Evolutionary conservation across 768 basidiomycete genomes (phyloP).

Genomic region (Gloeopeniophorella convolvens): DNA sequence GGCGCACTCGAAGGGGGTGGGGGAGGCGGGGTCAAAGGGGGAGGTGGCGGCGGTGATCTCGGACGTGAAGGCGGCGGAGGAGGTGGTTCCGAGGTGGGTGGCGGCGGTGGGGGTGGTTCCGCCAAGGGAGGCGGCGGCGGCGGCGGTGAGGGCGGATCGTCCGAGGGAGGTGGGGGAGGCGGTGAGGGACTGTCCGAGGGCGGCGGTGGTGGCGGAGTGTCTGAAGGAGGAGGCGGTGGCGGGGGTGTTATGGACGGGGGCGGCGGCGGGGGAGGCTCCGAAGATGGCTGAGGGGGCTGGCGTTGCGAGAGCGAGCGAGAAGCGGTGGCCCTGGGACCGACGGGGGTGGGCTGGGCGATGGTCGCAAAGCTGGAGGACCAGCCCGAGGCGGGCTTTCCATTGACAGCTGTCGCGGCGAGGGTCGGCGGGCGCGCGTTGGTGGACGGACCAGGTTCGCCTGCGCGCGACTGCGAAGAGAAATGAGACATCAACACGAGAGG

Average conservation of each 20-base stretch:
- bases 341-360: conserved; percentile 21
- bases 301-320: conserved; percentile 25
- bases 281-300: conserved; percentile 18
- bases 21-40: conserved; percentile 19
- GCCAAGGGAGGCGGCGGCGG: conserved; percentile 17
- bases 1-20: conserved; percentile 24
- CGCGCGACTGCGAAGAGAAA: conserved; percentile 13
- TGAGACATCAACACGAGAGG: no score
- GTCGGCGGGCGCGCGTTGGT: conserved; percentile 10
- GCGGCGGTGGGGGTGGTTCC: conserved; percentile 31
- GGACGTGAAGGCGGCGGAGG: conserved; percentile 25
- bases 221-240: conserved; percentile 26
- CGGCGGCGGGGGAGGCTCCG: conserved; percentile 27
- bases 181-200: conserved; percentile 26
- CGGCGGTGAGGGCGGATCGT: conserved; percentile 22
- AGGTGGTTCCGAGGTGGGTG: conserved; percentile 26
- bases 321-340: conserved; percentile 20
- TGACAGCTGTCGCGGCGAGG: conserved; percentile 13
- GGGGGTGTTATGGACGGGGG: conserved; percentile 17
- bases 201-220: conserved; percentile 26
- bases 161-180: conserved; percentile 26
- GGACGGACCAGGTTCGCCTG: conserved; percentile 9
- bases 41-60: conserved; percentile 20
- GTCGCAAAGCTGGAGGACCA: conserved; percentile 21
- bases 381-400: conserved; percentile 18